Evolutionary conservation across 1,284 basidiomycete species (phyloP).

Genomic region (Puccinia coronata): DNA sequence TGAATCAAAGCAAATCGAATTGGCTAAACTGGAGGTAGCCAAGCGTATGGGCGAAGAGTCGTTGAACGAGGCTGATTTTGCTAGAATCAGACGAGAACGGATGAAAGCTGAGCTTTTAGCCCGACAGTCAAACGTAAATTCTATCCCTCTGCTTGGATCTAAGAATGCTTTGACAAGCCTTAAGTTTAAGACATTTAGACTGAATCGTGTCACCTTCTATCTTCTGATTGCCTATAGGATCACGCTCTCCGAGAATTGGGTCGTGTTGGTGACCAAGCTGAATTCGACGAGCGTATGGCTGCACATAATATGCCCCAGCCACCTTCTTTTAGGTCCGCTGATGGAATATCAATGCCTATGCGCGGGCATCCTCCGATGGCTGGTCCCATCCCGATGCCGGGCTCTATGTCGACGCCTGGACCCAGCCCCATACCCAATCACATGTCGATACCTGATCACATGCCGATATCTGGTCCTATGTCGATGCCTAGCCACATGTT

Average conservation of each 20-base stretch:
- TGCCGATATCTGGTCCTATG: slow-evolving; percentile 20
- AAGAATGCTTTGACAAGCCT: neutral
- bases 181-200: neutral
- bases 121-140: slow-evolving; percentile 35
- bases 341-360: slow-evolving; percentile 4
- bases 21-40: slow-evolving; percentile 48
- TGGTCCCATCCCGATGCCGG: slow-evolving; percentile 29
- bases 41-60: slow-evolving; percentile 47
- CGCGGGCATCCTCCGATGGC: slow-evolving; percentile 5
- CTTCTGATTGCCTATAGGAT: slow-evolving; percentile 25
- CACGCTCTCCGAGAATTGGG: slow-evolving; percentile 31
- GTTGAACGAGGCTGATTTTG: slow-evolving; percentile 48
- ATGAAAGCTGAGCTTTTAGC: slow-evolving; percentile 48
- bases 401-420: slow-evolving; percentile 1
- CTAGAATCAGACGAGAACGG: slow-evolving; percentile 43
- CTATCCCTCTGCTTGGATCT: neutral
- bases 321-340: slow-evolving; percentile 6
- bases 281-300: slow-evolving; percentile 12
- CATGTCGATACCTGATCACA: slow-evolving; percentile 22
- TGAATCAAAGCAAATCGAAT: slow-evolving; percentile 41
- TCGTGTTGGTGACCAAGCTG: neutral
- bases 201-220: neutral
- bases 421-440: slow-evolving; percentile 24
- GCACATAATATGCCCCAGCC: slow-evolving; percentile 16
- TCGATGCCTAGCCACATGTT: slow-evolving; percentile 29